Percentiles rank a stretch among this genome's conserved stretches.
Evolutionary conservation across 176 grass and related monocot genomes (phyloP).

Genomic region (Lolium multiflorum): DNA sequence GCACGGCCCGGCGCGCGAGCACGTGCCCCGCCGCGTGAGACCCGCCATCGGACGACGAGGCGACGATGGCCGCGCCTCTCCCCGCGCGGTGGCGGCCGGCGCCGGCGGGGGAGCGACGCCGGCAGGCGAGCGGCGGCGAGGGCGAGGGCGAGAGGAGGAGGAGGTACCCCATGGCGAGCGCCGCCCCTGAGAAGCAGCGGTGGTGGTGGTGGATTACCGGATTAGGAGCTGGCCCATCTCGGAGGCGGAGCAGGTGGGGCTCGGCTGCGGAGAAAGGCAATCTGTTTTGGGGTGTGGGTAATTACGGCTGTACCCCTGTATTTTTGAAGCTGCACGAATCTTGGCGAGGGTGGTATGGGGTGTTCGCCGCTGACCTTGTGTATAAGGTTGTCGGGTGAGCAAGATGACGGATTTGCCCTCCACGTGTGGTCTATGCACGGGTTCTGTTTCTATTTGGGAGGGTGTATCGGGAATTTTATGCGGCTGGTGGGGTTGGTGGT

Average conservation of each 20-base stretch:
- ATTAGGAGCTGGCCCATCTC: conserved; percentile 9
- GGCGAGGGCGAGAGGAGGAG: conserved; percentile 30
- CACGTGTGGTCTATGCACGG: too few relatives aligned
- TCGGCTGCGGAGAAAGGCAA: not conserved
- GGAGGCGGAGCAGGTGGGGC: conserved; percentile 24
- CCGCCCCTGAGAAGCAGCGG: not conserved
- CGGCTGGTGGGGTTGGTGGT: too few relatives aligned
- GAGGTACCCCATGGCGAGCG: conserved; percentile 60
- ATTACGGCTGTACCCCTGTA: not conserved
- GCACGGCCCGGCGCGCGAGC: conserved; percentile 64
- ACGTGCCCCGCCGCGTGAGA: conserved; percentile 26
- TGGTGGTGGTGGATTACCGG: conserved; percentile 1
- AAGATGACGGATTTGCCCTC: too few relatives aligned
- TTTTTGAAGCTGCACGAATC: not conserved
- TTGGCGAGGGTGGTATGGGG: not conserved
- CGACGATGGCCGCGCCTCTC: conserved; percentile 14
- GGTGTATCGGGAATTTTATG: too few relatives aligned
- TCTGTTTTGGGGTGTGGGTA: not conserved
- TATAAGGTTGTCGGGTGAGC: not conserved
- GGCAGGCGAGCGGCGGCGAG: conserved; percentile 46
- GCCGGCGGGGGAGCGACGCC: not conserved
- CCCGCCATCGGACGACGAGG: conserved; percentile 39
- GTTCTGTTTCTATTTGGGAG: too few relatives aligned
- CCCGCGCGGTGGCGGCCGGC: conserved; percentile 29
- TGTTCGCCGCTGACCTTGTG: not conserved